Evolutionary conservation across 176 grass and related monocot species (phyloP).

Genomic region (Pontederia crassipes): DNA sequence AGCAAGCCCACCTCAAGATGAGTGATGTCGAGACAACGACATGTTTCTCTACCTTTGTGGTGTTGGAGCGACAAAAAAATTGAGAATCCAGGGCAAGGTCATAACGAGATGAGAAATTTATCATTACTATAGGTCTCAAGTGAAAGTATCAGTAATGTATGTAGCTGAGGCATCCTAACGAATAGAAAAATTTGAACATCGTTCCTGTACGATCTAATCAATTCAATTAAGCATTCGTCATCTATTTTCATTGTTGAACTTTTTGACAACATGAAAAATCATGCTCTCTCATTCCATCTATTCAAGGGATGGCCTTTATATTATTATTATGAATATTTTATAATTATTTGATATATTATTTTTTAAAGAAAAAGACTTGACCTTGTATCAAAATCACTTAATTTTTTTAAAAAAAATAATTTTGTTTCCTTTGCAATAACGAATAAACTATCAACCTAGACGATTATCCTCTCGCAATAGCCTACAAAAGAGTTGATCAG

Average conservation of each 20-base stretch:
- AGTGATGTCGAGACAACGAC: background rate
- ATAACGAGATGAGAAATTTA: background rate
- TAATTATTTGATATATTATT: no score
- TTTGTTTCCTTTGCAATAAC: no score
- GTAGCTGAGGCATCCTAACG: background rate
- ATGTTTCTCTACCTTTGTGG: background rate
- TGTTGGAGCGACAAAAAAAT: background rate
- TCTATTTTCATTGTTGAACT: background rate
- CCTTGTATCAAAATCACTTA: no score
- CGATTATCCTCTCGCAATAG: no score
- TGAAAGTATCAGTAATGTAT: background rate
- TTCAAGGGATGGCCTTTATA: no score
- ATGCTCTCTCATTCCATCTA: background rate
- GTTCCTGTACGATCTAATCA: background rate
- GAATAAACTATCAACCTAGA: no score
- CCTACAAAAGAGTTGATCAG: no score
- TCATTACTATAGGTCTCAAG: background rate
- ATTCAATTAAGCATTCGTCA: background rate
- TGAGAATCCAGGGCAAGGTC: background rate
- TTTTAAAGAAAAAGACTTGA: no score
- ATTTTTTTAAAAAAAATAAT: no score
- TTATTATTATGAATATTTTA: no score
- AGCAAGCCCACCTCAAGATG: background rate
- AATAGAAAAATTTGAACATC: background rate
- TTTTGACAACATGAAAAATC: background rate